Evolutionary conservation across 2,329 filamentous ascomycete species (phyloP), one percentile per base, ranked within the genome.

Genomic region (Chrysoporthe cubensis): DNA sequence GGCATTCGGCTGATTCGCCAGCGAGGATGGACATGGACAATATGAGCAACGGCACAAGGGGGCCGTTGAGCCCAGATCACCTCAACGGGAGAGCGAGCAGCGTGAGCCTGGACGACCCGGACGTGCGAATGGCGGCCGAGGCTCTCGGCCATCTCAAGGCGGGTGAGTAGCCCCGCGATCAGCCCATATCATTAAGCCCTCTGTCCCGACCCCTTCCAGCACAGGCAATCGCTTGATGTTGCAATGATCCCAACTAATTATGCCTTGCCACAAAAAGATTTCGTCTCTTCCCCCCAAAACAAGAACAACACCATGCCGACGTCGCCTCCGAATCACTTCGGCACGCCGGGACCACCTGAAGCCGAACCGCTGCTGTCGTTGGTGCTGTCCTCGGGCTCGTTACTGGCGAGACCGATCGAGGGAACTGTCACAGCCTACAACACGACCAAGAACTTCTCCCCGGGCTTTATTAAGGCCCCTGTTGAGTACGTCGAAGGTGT

Each of bases 401-500:
- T 96, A 70, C 86, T 97, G 18, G 93, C 92, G 11, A 93, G 89
- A 40, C 93, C 94, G 0, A 94, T 97, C 73, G 93, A 92, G 72
- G 90, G 90, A 64, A 95, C 94, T 0, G 87, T 95, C 8, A 93
- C 91, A 1, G 93, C 92, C 1, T 98, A 98, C 77, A 90, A 91
- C 40, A 90, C 87, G 2, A 94, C 92, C 13, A 97, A 98, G 79
- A 93, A 94, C 72, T 96, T 95, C 74, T 96, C 93, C 1, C 94
- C 95, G 0, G 87, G 91, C 2, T 93, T 97, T 76, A 70, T 70
- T 37, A 94, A 92, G 78, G 91, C 92, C n/a, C 88, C 94, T 69
- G 95, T 93, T 61, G 93, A 97, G 77, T 93, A 96, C 74, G 90
- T 97, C 26, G 95, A 98, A 78, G 90, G 92, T 59, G 96, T 93